Base-by-base conservation (phyloP, 2,329 filamentous ascomycete species). In the Curvularia spicifera region DNA sequence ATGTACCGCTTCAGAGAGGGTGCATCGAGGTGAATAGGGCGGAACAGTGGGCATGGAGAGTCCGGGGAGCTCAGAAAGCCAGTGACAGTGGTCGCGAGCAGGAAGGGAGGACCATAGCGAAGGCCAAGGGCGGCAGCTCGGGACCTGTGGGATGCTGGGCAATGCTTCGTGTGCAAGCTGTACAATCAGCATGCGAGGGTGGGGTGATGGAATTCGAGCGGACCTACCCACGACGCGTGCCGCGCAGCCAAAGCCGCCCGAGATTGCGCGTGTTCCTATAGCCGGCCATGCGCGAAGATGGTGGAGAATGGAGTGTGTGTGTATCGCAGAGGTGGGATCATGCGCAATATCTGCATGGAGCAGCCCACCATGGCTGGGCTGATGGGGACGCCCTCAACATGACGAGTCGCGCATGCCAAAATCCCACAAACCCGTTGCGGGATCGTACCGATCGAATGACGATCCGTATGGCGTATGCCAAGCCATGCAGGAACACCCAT, bases 61-160 rank as follows among this genome's bases (percentile, higher is more conserved):
- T 56, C 50, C 2, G 65, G 53, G 7, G 66, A 64, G n/a, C 59
- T 52, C 26, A 71, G 50, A 37, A 66, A 67, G 57, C 64, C 65
- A 20, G 61, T 64, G n/a, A 71, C 64, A 33, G 65, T 59, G 4
- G 65, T 63, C 2, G 71, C 66, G 22, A 72, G 47, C 24, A 75
- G 64, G 45, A 68, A 59, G 4, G 73, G 69, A 29, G 71, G 67
- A 40, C 68, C 73, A 51, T 74, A 76, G 53, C 68, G 72, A 45
- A 67, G 59, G 51, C 63, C 53, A 26, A 70, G 49, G 8, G 62
- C 44, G 15, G 65, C 46, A 13, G 61, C 61, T 13, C 53, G 63
- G 18, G 56, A 63, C 51, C 59, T 51, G 5, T 51, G 31, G 10
- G 59, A 54, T 20, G 59, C 51, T 8, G 56, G 58, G 15, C 57